A percentile compares a stretch with the other conserved stretches of the same genome.
These are phyloP conservation scores for Primulina eburnea DNA, from an alignment of 257 asterid species.

Conservation along the genomic window DNA sequence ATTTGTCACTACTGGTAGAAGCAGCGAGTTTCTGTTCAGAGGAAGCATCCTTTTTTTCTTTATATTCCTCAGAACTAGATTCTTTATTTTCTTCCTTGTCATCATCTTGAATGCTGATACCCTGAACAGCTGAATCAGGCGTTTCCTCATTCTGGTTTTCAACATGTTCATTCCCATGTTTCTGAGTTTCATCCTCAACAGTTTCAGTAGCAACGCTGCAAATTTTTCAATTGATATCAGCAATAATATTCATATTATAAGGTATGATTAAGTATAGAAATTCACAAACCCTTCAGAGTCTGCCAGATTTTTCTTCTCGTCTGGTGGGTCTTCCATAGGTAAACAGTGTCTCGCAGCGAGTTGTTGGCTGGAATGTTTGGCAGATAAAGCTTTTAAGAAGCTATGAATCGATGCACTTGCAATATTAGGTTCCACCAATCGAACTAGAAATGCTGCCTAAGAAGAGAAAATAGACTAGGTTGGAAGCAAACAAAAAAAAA, in stretches of 20 bases:
- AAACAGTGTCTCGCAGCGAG: constrained; percentile 91
- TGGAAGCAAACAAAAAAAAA: constrained; percentile 19
- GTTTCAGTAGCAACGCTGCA: constrained; percentile 54
- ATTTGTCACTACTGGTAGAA: constrained; percentile 35
- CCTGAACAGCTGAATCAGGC: constrained; percentile 32
- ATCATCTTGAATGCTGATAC: constrained; percentile 25
- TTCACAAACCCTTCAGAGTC: constrained; percentile 55
- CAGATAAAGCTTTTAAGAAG: constrained; percentile 62
- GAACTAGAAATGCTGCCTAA: constrained; percentile 83
- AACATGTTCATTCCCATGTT: constrained; percentile 36
- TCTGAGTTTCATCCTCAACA: constrained; percentile 38
- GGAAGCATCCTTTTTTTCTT: constrained; percentile 32
- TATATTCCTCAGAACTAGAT: constrained; percentile 35
- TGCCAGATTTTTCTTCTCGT: constrained; percentile 39
- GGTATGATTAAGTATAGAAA: constrained; percentile 20
- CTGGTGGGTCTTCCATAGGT: constrained; percentile 85
- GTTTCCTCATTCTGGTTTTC: constrained; percentile 43
- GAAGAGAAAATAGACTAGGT: constrained; percentile 23
- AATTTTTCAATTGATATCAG: constrained; percentile 30
- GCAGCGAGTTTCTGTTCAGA: constrained; percentile 37
- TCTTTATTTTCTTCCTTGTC: constrained; percentile 37
- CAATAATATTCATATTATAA: constrained; percentile 12
- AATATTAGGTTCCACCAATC: constrained; percentile 76
- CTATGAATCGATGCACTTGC: constrained; percentile 72
- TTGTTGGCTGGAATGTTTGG: constrained; percentile 60